phyloP scores from a whole-genome alignment of 768 basidiomycete genomes.

The Russula foetens region DNA sequence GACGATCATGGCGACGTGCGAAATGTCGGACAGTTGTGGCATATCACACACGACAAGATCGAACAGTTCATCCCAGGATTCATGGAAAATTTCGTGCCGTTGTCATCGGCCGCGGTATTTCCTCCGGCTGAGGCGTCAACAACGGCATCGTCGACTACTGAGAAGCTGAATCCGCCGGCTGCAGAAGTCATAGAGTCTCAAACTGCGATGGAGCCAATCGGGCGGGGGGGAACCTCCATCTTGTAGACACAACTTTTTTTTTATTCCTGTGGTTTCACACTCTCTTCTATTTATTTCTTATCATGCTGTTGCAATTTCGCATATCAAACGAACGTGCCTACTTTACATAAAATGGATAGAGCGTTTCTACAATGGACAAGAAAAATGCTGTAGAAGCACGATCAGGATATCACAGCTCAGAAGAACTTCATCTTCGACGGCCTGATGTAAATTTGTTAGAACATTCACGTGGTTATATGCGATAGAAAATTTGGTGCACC shows the following conservation, averaged over 20 bases:
- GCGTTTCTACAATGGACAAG: too few relatives aligned
- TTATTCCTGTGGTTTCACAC: not conserved
- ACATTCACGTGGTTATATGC: too few relatives aligned
- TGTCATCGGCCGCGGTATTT: conserved; percentile 24
- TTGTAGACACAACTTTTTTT: not conserved
- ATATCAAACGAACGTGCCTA: not conserved
- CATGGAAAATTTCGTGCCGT: conserved; percentile 58
- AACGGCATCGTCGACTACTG: not conserved
- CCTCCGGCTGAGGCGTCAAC: conserved; percentile 1
- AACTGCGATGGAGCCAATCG: not conserved
- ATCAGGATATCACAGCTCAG: not conserved
- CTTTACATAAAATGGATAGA: too few relatives aligned
- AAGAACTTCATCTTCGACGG: conserved; percentile 16
- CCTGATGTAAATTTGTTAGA: not conserved
- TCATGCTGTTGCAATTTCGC: not conserved
- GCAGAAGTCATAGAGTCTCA: not conserved
- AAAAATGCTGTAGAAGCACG: too few relatives aligned
- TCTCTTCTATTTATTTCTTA: not conserved
- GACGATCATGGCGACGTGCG: conserved; percentile 37
- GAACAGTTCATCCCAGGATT: conserved; percentile 92
- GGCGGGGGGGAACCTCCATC: not conserved
- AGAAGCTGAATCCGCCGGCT: not conserved
- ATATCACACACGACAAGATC: conserved; percentile 74
- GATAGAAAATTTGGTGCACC: not conserved
- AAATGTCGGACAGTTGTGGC: conserved; percentile 68